Conservation (phyloP, 495 filamentous ascomycete species). For the Aspergillus steynii region DNA sequence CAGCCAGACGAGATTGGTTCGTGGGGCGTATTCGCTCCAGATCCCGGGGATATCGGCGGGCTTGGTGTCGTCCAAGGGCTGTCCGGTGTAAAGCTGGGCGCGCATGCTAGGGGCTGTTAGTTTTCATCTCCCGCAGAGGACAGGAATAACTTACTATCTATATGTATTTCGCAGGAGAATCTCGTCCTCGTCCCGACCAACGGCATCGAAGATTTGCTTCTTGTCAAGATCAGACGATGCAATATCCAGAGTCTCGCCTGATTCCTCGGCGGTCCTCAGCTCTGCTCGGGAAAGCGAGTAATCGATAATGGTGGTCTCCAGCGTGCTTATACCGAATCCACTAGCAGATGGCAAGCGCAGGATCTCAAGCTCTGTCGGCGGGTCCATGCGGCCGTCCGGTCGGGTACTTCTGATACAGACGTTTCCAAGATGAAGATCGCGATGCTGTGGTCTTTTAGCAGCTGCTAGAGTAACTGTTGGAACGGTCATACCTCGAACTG, state of each 20-base stretch:
- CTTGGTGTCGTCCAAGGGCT: constrained; percentile 33
- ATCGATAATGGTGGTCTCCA: constrained; percentile 84
- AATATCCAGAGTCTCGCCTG: constrained; percentile 30
- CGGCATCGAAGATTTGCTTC: constrained; percentile 47
- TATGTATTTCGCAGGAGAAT: constrained; percentile 42
- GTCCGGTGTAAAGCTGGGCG: constrained; percentile 38
- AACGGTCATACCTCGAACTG: constrained; percentile 65
- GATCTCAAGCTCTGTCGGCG: constrained; percentile 34
- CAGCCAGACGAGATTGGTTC: constrained; percentile 54
- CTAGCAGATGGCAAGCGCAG: constrained; percentile 30
- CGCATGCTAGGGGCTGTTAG: constrained; percentile 38
- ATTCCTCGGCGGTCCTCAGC: constrained; percentile 25
- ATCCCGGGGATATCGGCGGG: constrained; percentile 35
- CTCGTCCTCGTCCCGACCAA: constrained; percentile 47
- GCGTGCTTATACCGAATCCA: constrained; percentile 64
- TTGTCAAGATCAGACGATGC: constrained; percentile 50
- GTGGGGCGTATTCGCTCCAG: constrained; percentile 48
- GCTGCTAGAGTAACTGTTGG: not conserved
- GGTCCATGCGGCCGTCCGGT: constrained; percentile 34
- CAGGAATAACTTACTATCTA: constrained; percentile 36
- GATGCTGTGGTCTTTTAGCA: constrained; percentile 52
- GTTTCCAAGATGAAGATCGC: constrained; percentile 87
- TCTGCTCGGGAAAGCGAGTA: constrained; percentile 79
- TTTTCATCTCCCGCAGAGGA: not conserved
- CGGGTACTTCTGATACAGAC: constrained; percentile 65